Conservation (phyloP, 139 green algal genomes). For the Micractinium conductrix region DNA sequence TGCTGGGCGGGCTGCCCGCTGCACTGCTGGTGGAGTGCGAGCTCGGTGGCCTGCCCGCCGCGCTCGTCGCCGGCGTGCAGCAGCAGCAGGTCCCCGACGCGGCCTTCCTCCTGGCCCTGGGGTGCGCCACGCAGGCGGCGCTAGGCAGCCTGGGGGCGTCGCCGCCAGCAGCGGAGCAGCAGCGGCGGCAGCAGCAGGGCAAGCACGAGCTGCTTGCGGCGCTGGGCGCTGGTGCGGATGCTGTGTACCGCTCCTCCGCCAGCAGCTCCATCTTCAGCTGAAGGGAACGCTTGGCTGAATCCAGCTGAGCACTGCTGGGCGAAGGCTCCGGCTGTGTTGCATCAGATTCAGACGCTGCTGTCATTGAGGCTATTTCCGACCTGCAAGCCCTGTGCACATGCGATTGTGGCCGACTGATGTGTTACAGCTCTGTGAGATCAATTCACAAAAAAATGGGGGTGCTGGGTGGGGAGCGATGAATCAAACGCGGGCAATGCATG, state of each 20-base stretch:
- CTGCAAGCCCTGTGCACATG: too few species aligned
- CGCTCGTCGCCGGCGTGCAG: constrained; percentile 17
- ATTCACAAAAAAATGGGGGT: too few species aligned
- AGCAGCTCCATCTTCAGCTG: constrained; percentile 31
- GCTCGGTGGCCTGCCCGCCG: not conserved
- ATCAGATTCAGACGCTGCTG: too few species aligned
- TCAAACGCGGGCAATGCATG: too few species aligned
- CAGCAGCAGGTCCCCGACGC: constrained; percentile 20
- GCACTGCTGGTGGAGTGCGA: constrained; percentile 25
- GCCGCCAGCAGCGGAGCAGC: not conserved
- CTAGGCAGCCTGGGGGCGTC: constrained; percentile 5
- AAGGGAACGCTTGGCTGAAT: too few species aligned
- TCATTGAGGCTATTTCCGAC: too few species aligned
- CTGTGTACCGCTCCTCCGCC: constrained; percentile 5
- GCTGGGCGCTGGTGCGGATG: not conserved
- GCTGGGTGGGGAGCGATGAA: too few species aligned
- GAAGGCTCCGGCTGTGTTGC: too few species aligned
- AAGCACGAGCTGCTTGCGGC: not conserved
- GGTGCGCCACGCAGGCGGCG: not conserved
- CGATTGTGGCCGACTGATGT: too few species aligned
- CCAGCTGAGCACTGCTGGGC: too few species aligned
- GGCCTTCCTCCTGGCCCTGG: constrained; percentile 12
- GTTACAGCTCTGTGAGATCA: too few species aligned
- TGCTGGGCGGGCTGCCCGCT: constrained; percentile 34
- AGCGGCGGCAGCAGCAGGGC: not conserved